Percentiles rank a stretch among this genome's conserved stretches.
phyloP scores from a whole-genome alignment of 2,329 filamentous ascomycete species.

The Microdochium paspali region DNA sequence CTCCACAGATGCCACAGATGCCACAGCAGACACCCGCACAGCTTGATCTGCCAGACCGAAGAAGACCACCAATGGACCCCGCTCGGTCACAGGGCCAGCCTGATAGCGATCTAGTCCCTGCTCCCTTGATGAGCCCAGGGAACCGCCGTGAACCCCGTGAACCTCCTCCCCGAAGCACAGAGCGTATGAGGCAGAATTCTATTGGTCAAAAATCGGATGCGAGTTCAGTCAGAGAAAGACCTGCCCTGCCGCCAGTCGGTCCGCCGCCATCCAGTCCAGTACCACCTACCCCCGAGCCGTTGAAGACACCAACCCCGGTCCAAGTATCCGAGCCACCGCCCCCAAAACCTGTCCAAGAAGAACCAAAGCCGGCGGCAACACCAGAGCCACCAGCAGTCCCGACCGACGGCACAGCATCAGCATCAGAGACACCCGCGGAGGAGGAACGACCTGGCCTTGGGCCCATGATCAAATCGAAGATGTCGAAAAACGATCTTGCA shows the following conservation, averaged over 20 bases:
- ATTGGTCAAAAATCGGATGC: slow-evolving; percentile 21
- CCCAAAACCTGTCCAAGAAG: background rate
- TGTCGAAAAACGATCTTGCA: slow-evolving; percentile 63
- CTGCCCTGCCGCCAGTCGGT: slow-evolving; percentile 9
- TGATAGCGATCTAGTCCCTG: slow-evolving; percentile 47
- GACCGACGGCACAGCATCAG: slow-evolving; percentile 8
- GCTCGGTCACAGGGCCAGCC: slow-evolving; percentile 35
- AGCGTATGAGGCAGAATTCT: slow-evolving; percentile 27
- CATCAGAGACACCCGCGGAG: slow-evolving; percentile 21
- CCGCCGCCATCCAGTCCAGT: slow-evolving; percentile 7
- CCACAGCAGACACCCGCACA: slow-evolving; percentile 22
- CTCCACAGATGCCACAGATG: slow-evolving; percentile 8
- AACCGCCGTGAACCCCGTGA: slow-evolving; percentile 32
- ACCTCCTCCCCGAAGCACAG: slow-evolving; percentile 41
- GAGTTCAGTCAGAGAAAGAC: slow-evolving; percentile 22
- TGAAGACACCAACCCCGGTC: background rate
- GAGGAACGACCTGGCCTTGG: slow-evolving; percentile 65
- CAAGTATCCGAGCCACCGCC: background rate
- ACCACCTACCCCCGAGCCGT: background rate
- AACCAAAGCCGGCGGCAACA: slow-evolving; percentile 4
- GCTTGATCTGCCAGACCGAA: slow-evolving; percentile 50
- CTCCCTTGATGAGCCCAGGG: slow-evolving; percentile 44
- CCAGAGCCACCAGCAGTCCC: slow-evolving; percentile 2
- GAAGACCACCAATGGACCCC: slow-evolving; percentile 57
- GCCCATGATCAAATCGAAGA: slow-evolving; percentile 82